These are phyloP conservation scores for Vanderwaltozyma tropicalis DNA, from an alignment of 805 yeast species.

Conservation along the genomic window DNA sequence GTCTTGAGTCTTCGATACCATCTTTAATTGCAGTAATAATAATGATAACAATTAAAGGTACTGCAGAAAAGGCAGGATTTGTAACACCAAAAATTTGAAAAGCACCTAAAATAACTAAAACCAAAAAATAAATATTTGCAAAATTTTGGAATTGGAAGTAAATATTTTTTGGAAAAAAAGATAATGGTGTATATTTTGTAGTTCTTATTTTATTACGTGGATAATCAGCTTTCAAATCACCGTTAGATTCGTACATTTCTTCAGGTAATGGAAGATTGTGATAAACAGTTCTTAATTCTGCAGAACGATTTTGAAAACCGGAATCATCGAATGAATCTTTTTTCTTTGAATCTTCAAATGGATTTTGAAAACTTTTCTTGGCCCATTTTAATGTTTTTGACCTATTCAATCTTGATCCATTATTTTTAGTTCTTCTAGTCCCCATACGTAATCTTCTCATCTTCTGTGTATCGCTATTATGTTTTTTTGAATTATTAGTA, in stretches of 20 bases:
- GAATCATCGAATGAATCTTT: conserved; percentile 25
- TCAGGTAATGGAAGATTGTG: conserved; percentile 55
- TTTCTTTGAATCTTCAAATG: conserved; percentile 21
- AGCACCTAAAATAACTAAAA: conserved; percentile 68
- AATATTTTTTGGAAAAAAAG: conserved; percentile 80
- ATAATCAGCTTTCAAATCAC: conserved; percentile 49
- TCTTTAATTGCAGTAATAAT: conserved; percentile 66
- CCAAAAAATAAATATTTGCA: conserved; percentile 81
- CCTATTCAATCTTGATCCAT: conserved; percentile 48
- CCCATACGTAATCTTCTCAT: conserved; percentile 84
- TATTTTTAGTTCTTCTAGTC: conserved; percentile 64
- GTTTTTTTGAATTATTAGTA: background rate
- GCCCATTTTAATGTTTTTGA: conserved; percentile 45
- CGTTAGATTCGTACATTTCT: conserved; percentile 46
- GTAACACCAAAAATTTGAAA: conserved; percentile 75
- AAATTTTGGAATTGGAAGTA: conserved; percentile 72
- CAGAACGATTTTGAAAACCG: conserved; percentile 30
- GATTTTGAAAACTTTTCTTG: conserved; percentile 28
- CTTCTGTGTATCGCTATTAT: conserved; percentile 2
- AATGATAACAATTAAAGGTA: conserved; percentile 72
- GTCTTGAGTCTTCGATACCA: conserved; percentile 70
- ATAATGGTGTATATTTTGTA: conserved; percentile 85
- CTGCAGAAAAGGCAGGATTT: conserved; percentile 62
- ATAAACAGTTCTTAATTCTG: conserved; percentile 41
- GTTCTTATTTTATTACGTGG: conserved; percentile 90